Evolutionary conservation across 225 moss, liverwort and hornwort species (phyloP).

Genomic region (Climacium dendroides): DNA sequence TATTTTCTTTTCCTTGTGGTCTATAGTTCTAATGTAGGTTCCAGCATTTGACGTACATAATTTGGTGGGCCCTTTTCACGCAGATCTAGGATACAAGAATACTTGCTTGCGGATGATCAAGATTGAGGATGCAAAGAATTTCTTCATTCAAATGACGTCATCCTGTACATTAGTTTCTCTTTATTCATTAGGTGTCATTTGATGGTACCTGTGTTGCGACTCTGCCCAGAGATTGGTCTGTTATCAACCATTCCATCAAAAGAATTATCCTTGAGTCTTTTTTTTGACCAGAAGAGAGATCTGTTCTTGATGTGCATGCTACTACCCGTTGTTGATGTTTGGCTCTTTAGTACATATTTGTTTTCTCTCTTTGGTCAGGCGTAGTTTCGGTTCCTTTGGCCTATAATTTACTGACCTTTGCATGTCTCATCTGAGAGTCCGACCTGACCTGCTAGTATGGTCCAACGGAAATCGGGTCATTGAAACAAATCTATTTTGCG

Average conservation of each 20-base stretch:
- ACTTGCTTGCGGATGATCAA: conserved; percentile 32
- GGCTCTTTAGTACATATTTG: neutral
- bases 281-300: neutral
- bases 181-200: neutral
- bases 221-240: neutral
- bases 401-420: neutral
- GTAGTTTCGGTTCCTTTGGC: neutral
- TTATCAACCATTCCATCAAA: neutral
- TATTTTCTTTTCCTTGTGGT: neutral
- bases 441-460: neutral
- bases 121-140: neutral
- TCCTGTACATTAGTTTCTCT: conserved; percentile 1
- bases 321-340: neutral
- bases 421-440: neutral
- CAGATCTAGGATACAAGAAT: conserved; percentile 59
- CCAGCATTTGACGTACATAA: neutral
- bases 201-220: neutral
- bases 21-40: neutral
- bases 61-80: neutral
- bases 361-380: neutral
- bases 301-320: neutral
- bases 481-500: neutral
- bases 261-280: neutral
- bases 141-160: neutral
- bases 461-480: neutral